Base-by-base conservation (phyloP, 768 basidiomycete genomes). In the Rhodotorula toruloides region DNA sequence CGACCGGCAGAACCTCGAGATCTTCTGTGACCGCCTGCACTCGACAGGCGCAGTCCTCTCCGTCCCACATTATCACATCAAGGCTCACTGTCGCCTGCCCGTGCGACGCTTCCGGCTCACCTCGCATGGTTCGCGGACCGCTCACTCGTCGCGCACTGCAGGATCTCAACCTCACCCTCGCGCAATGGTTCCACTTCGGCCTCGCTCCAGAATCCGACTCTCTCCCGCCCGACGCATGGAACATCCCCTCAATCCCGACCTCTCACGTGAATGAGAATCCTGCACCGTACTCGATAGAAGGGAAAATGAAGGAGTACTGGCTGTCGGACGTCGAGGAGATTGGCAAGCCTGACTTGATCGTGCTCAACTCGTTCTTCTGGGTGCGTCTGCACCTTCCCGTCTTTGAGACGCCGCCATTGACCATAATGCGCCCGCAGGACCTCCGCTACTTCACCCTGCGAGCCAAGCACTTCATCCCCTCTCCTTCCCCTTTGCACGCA, bases 131-230 rank as follows among this genome's bases (percentile, higher is more conserved):
- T 2, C 36, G 4, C 22, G 21, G 37, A 6, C 39, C n/a, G 22
- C n/a, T 21, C 22, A 36, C 12, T 5, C 25, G 19, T 34, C 32
- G 3, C 50, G 29, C 8, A 11, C 37, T 14, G 25, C 54, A 57
- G 57, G 31, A 36, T 12, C 37, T 59, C n/a, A 39, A 59, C 29
- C 46, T 59, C 25, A 59, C 47, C 10, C n/a, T 59, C 48, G 36
- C 37, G 17, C 39, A 34, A 1, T 59, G 48, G 47, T 59, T 59
- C 58, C 58, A 59, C 58, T 59, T 49, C 37, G 58, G 58, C 27
- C 46, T 59, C 31, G 31, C 55, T 5, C 58, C 58, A 16, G 58
- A 59, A 13, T 48, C 46, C 29, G 48, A 59, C 27, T 57, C 55
- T 13, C 32, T 36, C 31, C 31, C 43, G 2, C 40, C 55, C 40